Percentiles rank a stretch among this genome's conserved stretches.
phyloP scores from a whole-genome alignment of 164 flowering plant species.

The Stephania japonica region DNA sequence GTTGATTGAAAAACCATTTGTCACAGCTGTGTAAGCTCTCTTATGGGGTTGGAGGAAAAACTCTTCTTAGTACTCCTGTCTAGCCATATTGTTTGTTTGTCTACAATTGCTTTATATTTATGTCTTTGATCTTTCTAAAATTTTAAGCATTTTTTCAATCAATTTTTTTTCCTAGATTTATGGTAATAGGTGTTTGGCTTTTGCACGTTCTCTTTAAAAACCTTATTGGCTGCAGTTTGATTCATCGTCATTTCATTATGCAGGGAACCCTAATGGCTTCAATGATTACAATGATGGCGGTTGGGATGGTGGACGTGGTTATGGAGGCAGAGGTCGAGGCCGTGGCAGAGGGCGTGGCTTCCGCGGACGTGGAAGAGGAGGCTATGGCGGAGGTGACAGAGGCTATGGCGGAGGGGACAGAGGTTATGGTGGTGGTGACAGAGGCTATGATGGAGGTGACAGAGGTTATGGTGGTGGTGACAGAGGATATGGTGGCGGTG shows the following conservation, averaged over 20 bases:
- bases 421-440: no score
- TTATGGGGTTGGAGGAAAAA: no score
- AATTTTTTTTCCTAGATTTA: background rate
- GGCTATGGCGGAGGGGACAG: no score
- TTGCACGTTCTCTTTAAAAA: background rate
- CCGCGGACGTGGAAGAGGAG: slow-evolving; percentile 43
- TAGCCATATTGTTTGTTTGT: no score
- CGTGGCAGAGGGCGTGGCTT: slow-evolving; percentile 40
- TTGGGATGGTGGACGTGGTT: slow-evolving; percentile 35
- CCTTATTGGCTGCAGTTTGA: background rate
- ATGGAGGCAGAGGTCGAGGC: slow-evolving; percentile 42
- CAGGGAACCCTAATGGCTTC: slow-evolving; percentile 11
- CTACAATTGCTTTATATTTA: no score
- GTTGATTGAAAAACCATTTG: no score
- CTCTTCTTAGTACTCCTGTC: no score
- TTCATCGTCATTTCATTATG: background rate
- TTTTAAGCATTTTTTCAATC: background rate
- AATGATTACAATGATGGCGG: slow-evolving; percentile 36
- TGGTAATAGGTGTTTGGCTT: no score
- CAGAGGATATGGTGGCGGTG: slow-evolving; percentile 39
- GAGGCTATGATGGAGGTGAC: no score
- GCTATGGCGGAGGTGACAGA: no score
- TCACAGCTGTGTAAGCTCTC: no score
- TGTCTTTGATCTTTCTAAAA: background rate
- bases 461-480: no score